Evolutionary conservation across 306 rosid genomes (phyloP), one percentile per base, ranked within the genome.

Genomic region (Vigna unguiculata): DNA sequence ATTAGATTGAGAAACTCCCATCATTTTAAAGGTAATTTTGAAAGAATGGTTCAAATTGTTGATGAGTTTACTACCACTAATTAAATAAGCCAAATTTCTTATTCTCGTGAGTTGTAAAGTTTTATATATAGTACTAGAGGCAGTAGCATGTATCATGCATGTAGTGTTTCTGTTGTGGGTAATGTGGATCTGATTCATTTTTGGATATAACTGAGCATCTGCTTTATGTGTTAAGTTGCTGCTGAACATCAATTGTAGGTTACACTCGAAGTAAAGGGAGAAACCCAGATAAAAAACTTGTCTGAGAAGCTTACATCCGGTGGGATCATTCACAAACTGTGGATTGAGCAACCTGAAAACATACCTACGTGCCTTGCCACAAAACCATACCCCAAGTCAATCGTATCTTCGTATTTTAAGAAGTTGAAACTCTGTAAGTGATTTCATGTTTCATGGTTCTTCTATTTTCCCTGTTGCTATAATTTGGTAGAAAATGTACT

Each of bases 301-400:
- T 80, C 96, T 13, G 92, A 87, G 61, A 90, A 93, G 81, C 97
- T 91, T 9, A 85, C 78, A 74, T 67, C 86, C 4, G 90, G 85
- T 55, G 89, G 88, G 20, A 88, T 93, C 62, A 81, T 80, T 36
- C 98, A 93, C 81, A 86, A 87, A 75, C 78, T 93, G 40, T 91
- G 97, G 98, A 82, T 88, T 15, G 98, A 93, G 47, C 96, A 93
- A 46, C 97, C 98, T 25, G 98, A 89, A 74, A 91, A 88, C 76
- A 79, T 83, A 53, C 93, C 93, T 53, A 90, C 97, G 0, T 93
- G 96, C 66, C 96, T 91, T 25, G 98, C 98, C 5, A 91, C 97
- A 19, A 90, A 90, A 69, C 98, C 96, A 3, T 91, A 91, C 81
- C 97, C 92, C 55, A 93, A 88, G 58, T 88, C 97, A 24, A 7